A percentile compares a stretch with the other conserved stretches of the same genome.
Conservation (phyloP, 495 filamentous ascomycete species). For the Achaetomiella virescens region DNA sequence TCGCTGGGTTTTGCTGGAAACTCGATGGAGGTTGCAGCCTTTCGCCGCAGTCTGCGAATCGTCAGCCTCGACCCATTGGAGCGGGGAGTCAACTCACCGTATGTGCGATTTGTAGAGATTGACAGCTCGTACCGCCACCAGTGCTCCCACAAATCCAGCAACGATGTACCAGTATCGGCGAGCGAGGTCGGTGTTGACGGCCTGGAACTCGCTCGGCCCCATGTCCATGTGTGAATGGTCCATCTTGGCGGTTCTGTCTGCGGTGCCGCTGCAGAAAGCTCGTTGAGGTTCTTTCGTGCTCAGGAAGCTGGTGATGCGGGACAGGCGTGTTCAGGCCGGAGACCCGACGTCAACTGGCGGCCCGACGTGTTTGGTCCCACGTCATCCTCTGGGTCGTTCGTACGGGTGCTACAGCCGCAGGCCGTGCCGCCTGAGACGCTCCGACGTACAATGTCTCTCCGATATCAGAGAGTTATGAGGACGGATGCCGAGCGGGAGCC, state of each 20-base stretch:
- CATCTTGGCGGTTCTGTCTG: constrained; percentile 18
- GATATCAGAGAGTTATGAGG: not conserved
- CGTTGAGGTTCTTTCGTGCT: no score
- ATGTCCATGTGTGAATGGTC: constrained; percentile 24
- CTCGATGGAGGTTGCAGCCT: constrained; percentile 30
- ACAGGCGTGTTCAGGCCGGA: not conserved
- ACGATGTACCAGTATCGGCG: constrained; percentile 48
- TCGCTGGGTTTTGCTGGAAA: constrained; percentile 63
- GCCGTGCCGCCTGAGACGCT: not conserved
- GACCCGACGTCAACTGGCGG: not conserved
- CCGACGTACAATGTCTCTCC: no score
- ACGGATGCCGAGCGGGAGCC: no score
- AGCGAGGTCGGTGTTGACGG: constrained; percentile 38
- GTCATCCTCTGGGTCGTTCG: not conserved
- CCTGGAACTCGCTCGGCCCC: constrained; percentile 29
- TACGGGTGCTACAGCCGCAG: not conserved
- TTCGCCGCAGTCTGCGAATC: constrained; percentile 33
- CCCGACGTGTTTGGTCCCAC: not conserved
- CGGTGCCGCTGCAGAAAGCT: not conserved
- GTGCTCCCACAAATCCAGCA: constrained; percentile 33
- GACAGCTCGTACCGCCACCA: constrained; percentile 33
- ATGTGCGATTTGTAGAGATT: constrained; percentile 31
- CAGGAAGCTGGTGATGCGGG: not conserved
- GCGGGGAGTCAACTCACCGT: constrained; percentile 25
- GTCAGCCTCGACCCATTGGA: not conserved